Conservation (phyloP, 495 filamentous ascomycete genomes). For the Penicillium silybi region DNA sequence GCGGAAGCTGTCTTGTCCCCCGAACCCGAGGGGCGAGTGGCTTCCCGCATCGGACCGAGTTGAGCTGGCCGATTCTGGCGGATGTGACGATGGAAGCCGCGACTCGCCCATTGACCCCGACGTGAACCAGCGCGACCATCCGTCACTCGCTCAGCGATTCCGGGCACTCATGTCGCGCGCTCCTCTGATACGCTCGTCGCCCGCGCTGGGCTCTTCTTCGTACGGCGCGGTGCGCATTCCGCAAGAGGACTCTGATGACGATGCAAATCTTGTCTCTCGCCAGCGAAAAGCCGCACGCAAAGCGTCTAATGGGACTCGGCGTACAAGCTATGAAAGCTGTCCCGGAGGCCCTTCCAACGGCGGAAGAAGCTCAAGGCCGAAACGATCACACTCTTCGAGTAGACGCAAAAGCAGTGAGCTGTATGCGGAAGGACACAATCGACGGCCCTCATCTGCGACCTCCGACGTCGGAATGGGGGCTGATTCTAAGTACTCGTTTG, state of each 20-base stretch:
- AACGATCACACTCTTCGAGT: conserved; percentile 14
- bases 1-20: conserved; percentile 27
- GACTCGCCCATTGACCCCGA: conserved; percentile 9
- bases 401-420: conserved; percentile 18
- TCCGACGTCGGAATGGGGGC: conserved; percentile 28
- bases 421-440: conserved; percentile 11
- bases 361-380: conserved; percentile 3
- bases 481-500: conserved; percentile 30
- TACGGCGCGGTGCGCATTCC: conserved; percentile 52
- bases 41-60: conserved; percentile 21
- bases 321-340: conserved; percentile 14
- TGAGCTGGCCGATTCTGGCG: neutral
- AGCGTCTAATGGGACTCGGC: neutral
- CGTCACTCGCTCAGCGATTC: conserved; percentile 17
- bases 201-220: conserved; percentile 52
- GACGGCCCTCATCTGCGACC: conserved; percentile 22
- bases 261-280: neutral
- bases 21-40: conserved; percentile 20
- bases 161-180: conserved; percentile 49
- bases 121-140: conserved; percentile 9
- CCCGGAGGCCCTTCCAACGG: conserved; percentile 16
- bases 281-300: neutral
- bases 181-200: conserved; percentile 55
- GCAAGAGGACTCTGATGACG: conserved; percentile 9
- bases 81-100: conserved; percentile 13